Conservation (phyloP, 208 protist species). For the Leishmania arabica region DNA sequence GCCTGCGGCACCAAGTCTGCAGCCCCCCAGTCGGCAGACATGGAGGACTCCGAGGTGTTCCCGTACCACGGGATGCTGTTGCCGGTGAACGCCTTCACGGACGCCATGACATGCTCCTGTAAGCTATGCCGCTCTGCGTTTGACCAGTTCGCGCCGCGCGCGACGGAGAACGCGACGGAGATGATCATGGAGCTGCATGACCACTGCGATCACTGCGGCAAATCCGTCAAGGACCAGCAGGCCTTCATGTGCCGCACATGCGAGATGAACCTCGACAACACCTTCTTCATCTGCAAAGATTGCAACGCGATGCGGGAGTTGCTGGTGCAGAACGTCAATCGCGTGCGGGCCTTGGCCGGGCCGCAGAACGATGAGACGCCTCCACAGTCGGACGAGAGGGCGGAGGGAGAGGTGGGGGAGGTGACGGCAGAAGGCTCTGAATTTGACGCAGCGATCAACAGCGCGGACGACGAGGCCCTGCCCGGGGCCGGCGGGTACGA, state of each 20-base stretch:
- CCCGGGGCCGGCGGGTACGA: conserved; percentile 31
- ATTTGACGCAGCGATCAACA: neutral
- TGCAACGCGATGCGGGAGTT: conserved; percentile 68
- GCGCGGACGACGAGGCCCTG: neutral
- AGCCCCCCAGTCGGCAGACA: neutral
- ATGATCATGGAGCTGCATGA: conserved; percentile 81
- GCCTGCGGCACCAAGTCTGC: conserved; percentile 40
- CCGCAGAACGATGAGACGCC: neutral
- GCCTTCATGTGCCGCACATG: conserved; percentile 85
- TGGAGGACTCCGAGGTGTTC: conserved; percentile 30
- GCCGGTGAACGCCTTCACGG: conserved; percentile 66
- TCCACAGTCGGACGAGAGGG: neutral
- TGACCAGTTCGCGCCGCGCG: conserved; percentile 62
- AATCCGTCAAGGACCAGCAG: conserved; percentile 45
- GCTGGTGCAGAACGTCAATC: conserved; percentile 11
- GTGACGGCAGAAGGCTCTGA: neutral
- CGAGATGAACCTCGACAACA: conserved; percentile 53
- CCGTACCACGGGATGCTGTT: conserved; percentile 80
- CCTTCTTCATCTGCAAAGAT: conserved; percentile 69
- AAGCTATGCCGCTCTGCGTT: conserved; percentile 62
- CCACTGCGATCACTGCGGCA: conserved; percentile 71
- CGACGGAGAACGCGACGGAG: conserved; percentile 53
- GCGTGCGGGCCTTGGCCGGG: neutral
- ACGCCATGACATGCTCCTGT: conserved; percentile 68
- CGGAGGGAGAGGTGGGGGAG: neutral